Evolutionary conservation across 331 rosid species (phyloP), one percentile per base, ranked within the genome.

Genomic region (Prunus yedoensis): DNA sequence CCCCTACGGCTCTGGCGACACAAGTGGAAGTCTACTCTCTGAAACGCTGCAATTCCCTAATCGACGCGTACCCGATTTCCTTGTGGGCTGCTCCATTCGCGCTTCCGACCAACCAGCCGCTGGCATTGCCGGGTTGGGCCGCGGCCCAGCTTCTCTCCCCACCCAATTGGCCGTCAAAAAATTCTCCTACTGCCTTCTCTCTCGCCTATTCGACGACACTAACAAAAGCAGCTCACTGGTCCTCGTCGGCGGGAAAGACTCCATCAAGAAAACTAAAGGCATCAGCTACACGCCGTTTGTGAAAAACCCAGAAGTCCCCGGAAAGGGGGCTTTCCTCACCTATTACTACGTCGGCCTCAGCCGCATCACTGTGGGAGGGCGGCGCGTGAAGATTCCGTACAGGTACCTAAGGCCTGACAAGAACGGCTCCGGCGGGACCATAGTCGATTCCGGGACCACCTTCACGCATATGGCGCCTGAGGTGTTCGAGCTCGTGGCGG

Each of bases 41-140:
- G 98, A 93, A 2, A 86, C 70, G 6, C 89, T 91, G 2, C 17
- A 85, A 20, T 84, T 91, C 8, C 85, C 90, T 0, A 66, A 32
- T 16, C 77, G 80, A 52, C 69, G 13, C 0, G 75, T 90, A 0
- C 46, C 82, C 0, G 49, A 86, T 72, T 88, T 93, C 47, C 74
- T 93, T 13, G 83, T 89, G 4, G 98, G 98, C 0, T 93, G 98
- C 73, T 93, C 98, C 14, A 14, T 93, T 49, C 65, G 91, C 43
- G 91, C 98, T 3, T 45, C 71, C 23, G 83, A 88, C 2, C 91
- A 87, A 69, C 90, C 96, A 8, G 62, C 90, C 12, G 97, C 16
- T 1, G 62, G 98, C 6, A 91, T 90, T 38, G 97, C 89, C 3
- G 97, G 98, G 16, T 89, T 93, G 49, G 98, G 98, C 1, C 89